Evolutionary conservation across 805 yeast genomes (phyloP), one percentile per base, ranked within the genome.

Genomic region (Metschnikowia reukaufii): DNA sequence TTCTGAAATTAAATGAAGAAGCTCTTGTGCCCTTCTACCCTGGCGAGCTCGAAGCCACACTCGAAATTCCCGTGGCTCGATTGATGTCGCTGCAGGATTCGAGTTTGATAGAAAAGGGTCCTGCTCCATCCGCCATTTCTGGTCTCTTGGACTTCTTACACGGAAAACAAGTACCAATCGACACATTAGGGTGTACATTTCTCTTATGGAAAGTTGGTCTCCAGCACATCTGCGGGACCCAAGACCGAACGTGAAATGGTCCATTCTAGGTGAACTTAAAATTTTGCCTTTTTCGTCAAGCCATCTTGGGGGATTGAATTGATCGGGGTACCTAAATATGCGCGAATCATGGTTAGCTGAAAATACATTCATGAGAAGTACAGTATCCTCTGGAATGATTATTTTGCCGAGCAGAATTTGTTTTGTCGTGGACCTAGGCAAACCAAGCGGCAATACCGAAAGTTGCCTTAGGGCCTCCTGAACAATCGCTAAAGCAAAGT

Each of bases 161-260:
- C 74, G 66, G 57, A 78, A 87, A 19, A 74, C 55, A 1, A 82
- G 58, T 1, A 86, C 59, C 43, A 82, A 58, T 43, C 88, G 76
- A 48, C 79, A 66, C 16, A 81, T 61, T 15, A 84, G 60, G 4
- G 79, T 69, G 56, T 86, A 87, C 56, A 86, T 66, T 60, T 86
- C 90, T 44, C 79, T 76, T 54, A 73, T 70, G 0, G 90, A 90
- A 40, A 86, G 68, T 44, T 77, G 74, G 39, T 76, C 75, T 0
- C 94, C 95, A 0, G 84, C 74, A 61, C 95, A 87, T 81, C 76
- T 82, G 45, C 95, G 64, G 0, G 84, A 70, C 0, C 95, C 95
- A 16, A 78, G 76, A 0, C 94, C 95, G 63, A 84, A 82, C 4
- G 88, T 56, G 44, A 80, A 67, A 63, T 83, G 83, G 34, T 50